These are phyloP conservation scores for Rhizopus stolonifer DNA, from an alignment of 371 early-diverging fungal species.

Conservation along the genomic window DNA sequence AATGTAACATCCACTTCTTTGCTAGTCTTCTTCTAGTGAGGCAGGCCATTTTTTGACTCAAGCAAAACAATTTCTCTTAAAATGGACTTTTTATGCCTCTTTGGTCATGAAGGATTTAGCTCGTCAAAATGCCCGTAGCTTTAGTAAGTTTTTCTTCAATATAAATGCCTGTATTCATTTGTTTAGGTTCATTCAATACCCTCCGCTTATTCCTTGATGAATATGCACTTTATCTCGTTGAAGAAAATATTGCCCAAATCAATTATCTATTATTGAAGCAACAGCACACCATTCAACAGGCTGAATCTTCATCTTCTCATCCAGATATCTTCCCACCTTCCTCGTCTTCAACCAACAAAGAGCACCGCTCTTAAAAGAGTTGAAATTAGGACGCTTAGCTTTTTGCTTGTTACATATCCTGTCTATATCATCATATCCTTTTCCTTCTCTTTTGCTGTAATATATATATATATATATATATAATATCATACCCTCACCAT, in stretches of 20 bases:
- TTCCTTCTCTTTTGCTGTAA: background rate
- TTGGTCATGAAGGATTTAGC: slow-evolving; percentile 49
- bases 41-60: slow-evolving; percentile 35
- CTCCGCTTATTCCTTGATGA: slow-evolving; percentile 56
- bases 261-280: slow-evolving; percentile 21
- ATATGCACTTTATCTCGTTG: slow-evolving; percentile 50
- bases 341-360: background rate
- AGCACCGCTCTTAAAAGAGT: background rate
- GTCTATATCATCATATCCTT: background rate
- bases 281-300: background rate
- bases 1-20: background rate
- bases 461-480: background rate
- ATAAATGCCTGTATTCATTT: too few relatives aligned
- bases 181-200: slow-evolving; percentile 39
- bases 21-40: slow-evolving; percentile 13
- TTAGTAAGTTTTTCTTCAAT: slow-evolving; percentile 27
- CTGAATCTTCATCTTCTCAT: background rate
- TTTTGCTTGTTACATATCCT: background rate
- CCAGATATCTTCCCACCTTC: background rate
- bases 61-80: slow-evolving; percentile 52
- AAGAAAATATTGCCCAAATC: slow-evolving; percentile 47
- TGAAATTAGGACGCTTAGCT: background rate
- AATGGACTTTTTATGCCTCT: slow-evolving; percentile 53
- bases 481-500: background rate
- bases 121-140: slow-evolving; percentile 33